A percentile compares a stretch with the other conserved stretches of the same genome.
These are phyloP conservation scores for Vanilla planifolia DNA, from an alignment of 106 monocot species.

Conservation along the genomic window DNA sequence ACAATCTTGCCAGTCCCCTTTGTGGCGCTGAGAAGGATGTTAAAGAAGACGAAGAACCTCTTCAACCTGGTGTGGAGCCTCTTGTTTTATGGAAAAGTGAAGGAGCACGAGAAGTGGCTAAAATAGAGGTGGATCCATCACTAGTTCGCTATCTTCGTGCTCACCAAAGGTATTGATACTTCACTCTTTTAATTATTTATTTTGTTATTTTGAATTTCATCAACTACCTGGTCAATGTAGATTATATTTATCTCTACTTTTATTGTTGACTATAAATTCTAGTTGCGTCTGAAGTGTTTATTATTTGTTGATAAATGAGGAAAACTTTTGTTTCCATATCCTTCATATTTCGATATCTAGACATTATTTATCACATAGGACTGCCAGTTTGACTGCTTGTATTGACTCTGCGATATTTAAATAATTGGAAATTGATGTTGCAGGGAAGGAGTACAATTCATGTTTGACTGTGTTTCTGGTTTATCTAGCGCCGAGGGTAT, in stretches of 20 bases:
- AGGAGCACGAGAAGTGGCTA: conserved; percentile 20
- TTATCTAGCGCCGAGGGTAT: conserved; percentile 69
- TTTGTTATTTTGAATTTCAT: background rate
- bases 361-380: too few species aligned
- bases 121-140: conserved; percentile 68
- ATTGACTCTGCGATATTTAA: too few species aligned
- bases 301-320: too few species aligned
- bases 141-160: conserved; percentile 86
- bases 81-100: conserved; percentile 79
- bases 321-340: too few species aligned
- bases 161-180: conserved; percentile 77
- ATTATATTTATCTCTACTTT: too few species aligned
- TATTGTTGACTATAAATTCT: too few species aligned
- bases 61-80: conserved; percentile 85
- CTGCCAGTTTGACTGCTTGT: too few species aligned
- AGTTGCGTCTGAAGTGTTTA: too few species aligned
- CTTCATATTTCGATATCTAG: too few species aligned
- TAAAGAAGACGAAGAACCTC: conserved; percentile 27
- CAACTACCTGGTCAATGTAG: too few species aligned
- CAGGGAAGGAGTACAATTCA: conserved; percentile 99
- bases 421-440: too few species aligned
- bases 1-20: conserved; percentile 29
- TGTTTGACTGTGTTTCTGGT: conserved; percentile 99
- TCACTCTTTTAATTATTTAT: background rate
- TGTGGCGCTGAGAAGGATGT: conserved; percentile 24